A percentile compares a stretch with the other conserved stretches of the same genome.
Conservation (phyloP, 164 flowering plant species). For the Protea cynaroides region DNA sequence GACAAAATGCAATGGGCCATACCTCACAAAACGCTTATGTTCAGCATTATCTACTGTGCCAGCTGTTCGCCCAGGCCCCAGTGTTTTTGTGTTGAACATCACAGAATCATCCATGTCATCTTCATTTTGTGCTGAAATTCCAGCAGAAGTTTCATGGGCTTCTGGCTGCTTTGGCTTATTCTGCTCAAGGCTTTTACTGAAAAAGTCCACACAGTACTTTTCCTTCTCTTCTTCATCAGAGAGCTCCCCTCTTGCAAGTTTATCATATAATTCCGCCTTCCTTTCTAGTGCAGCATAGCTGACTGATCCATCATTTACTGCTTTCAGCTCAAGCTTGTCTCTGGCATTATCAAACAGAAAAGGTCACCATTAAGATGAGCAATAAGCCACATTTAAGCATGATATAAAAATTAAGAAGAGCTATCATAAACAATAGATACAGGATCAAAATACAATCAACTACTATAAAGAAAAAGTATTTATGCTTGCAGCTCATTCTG, state of each 20-base stretch:
- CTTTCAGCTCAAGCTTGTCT: slow-evolving; percentile 95
- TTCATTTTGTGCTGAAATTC: slow-evolving; percentile 22
- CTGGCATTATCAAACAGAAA: slow-evolving; percentile 28
- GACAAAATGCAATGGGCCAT: slow-evolving; percentile 3
- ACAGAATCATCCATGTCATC: slow-evolving; percentile 27
- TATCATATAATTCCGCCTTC: slow-evolving; percentile 89
- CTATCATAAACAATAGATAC: too few species aligned
- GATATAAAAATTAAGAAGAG: neutral
- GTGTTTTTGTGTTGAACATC: slow-evolving; percentile 26
- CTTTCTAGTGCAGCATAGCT: slow-evolving; percentile 90
- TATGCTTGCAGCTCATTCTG: too few species aligned
- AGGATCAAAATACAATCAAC: too few species aligned
- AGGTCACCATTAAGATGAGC: neutral
- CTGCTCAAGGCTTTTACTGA: slow-evolving; percentile 49
- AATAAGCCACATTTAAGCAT: neutral
- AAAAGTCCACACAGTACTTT: slow-evolving; percentile 95
- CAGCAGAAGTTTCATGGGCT: slow-evolving; percentile 18
- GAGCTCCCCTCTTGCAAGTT: slow-evolving; percentile 72
- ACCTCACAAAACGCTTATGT: slow-evolving; percentile 86
- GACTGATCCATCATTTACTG: slow-evolving; percentile 70
- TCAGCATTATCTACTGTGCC: slow-evolving; percentile 52
- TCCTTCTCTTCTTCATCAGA: slow-evolving; percentile 92
- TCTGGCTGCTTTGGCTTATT: slow-evolving; percentile 36
- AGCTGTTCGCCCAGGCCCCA: slow-evolving; percentile 60
- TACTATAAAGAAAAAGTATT: too few species aligned